Conservation (phyloP, 2,329 filamentous ascomycete species). For the Tolypocladium paradoxum region DNA sequence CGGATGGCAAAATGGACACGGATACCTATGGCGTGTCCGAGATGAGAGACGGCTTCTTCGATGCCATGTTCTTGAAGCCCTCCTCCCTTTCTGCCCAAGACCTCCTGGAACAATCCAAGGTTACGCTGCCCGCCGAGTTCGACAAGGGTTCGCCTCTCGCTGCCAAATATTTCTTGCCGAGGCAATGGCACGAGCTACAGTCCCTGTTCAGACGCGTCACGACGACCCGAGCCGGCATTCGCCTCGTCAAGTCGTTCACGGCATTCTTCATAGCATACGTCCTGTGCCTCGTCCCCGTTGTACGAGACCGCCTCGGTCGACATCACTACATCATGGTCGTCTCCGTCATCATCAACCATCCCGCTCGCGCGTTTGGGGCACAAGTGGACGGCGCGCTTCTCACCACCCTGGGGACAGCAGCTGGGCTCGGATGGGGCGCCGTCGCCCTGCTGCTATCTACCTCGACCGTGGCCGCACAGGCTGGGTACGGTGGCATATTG, state of each 20-base stretch:
- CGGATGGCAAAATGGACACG: slow-evolving; percentile 21
- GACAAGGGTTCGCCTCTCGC: slow-evolving; percentile 36
- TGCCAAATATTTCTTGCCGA: slow-evolving; percentile 32
- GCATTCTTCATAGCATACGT: slow-evolving; percentile 47
- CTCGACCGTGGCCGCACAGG: slow-evolving; percentile 31
- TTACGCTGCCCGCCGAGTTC: slow-evolving; percentile 35
- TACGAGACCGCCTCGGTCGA: slow-evolving; percentile 38
- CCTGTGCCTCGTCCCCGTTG: slow-evolving; percentile 39
- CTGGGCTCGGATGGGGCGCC: slow-evolving; percentile 44
- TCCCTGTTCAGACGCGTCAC: slow-evolving; percentile 27
- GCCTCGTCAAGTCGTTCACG: slow-evolving; percentile 40
- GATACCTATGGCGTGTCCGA: slow-evolving; percentile 33
- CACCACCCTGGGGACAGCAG: slow-evolving; percentile 41
- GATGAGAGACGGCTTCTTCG: slow-evolving; percentile 35
- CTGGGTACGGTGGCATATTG: slow-evolving; percentile 43
- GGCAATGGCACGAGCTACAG: slow-evolving; percentile 33
- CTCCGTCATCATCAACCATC: slow-evolving; percentile 47
- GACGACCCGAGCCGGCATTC: slow-evolving; percentile 40
- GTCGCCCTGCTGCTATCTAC: slow-evolving; percentile 43
- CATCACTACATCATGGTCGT: slow-evolving; percentile 46
- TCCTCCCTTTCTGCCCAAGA: slow-evolving; percentile 25
- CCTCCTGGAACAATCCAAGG: slow-evolving; percentile 28
- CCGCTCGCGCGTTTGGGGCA: slow-evolving; percentile 42
- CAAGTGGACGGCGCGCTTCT: slow-evolving; percentile 45
- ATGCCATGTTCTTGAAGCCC: slow-evolving; percentile 35